These are phyloP conservation scores for Talaromyces proteolyticus DNA, from an alignment of 495 filamentous ascomycete genomes.

Conservation along the genomic window DNA sequence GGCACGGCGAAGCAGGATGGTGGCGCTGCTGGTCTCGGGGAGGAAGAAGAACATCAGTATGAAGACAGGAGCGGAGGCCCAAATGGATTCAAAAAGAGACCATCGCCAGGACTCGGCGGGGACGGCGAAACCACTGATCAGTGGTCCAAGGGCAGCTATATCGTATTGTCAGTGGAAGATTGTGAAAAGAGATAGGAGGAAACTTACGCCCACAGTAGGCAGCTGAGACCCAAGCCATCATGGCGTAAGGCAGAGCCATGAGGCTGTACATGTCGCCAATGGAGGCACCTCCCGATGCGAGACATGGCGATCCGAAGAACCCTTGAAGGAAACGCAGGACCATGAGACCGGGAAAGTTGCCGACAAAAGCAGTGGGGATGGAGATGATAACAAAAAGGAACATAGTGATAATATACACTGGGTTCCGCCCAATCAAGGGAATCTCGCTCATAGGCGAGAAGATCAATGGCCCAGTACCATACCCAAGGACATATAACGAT, in stretches of 20 bases:
- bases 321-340: conserved; percentile 49
- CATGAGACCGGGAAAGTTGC: conserved; percentile 36
- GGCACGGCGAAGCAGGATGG: conserved; percentile 50
- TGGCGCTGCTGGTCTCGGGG: conserved; percentile 50
- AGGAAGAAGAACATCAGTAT: conserved; percentile 44
- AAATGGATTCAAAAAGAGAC: conserved; percentile 42
- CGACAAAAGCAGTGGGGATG: background rate
- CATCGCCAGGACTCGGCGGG: conserved; percentile 37
- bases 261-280: conserved; percentile 33
- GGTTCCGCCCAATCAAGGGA: background rate
- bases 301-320: conserved; percentile 42
- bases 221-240: conserved; percentile 22
- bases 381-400: background rate
- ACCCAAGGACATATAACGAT: background rate
- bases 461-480: background rate
- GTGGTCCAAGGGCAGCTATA: conserved; percentile 35
- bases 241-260: background rate
- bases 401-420: background rate
- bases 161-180: conserved; percentile 31
- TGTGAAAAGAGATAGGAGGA: no score
- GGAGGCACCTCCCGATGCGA: conserved; percentile 33
- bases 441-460: background rate
- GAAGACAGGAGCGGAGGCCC: conserved; percentile 39
- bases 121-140: conserved; percentile 33
- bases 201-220: no score